Evolutionary conservation across 2,329 filamentous ascomycete species (phyloP).

Genomic region (Ophiostoma montium): DNA sequence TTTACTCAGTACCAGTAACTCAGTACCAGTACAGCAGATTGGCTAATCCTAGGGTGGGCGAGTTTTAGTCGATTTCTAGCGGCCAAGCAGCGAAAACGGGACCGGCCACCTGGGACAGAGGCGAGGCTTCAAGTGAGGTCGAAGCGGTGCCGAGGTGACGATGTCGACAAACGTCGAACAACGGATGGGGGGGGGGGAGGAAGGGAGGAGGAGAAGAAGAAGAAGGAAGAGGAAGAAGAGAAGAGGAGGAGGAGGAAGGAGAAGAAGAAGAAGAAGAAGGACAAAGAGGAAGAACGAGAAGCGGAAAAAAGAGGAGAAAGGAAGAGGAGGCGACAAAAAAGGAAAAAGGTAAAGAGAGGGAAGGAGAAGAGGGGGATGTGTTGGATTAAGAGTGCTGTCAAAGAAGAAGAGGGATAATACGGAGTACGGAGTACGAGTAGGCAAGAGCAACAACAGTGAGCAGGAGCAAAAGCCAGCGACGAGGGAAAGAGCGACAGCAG

Average conservation of each 20-base stretch:
- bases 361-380: background rate
- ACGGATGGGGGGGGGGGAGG: background rate
- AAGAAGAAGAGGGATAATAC: background rate
- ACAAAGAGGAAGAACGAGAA: background rate
- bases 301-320: background rate
- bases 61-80: no score
- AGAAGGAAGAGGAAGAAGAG: background rate
- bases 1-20: no score
- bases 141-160: background rate
- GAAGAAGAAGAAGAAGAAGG: background rate
- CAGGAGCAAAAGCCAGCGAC: background rate
- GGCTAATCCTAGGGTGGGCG: no score
- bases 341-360: background rate
- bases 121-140: background rate
- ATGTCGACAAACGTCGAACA: background rate
- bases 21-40: no score
- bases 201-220: background rate
- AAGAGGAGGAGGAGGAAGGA: background rate
- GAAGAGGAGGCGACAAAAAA: background rate
- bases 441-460: background rate
- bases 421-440: constrained; percentile 7
- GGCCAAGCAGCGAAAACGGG: no score
- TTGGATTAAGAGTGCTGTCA: background rate
- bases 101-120: no score
- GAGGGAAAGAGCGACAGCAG: background rate